Evolutionary conservation across 495 filamentous ascomycete species (phyloP), one percentile per base, ranked within the genome.

Genomic region (Niebla homalea): DNA sequence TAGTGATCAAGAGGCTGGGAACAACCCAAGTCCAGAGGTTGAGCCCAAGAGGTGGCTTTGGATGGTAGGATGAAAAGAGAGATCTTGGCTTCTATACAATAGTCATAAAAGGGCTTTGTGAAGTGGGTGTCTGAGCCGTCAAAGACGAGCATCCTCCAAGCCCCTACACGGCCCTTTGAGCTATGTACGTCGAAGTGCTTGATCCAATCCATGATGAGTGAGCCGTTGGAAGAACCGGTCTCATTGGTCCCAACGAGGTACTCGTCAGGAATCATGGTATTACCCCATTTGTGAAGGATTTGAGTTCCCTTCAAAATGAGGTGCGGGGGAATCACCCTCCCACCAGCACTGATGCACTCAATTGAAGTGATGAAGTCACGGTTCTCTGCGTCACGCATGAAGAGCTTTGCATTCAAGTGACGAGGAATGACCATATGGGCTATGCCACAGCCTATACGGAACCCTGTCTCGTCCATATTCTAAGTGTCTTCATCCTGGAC

Each of bases 131-230:
- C n/a, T n/a, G n/a, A n/a, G n/a, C n/a, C n/a, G n/a, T n/a, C n/a
- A n/a, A n/a, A n/a, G n/a, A n/a, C n/a, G n/a, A n/a, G n/a, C n/a
- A n/a, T n/a, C n/a, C n/a, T n/a, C n/a, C n/a, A n/a, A n/a, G n/a
- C n/a, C n/a, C n/a, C n/a, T n/a, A n/a, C n/a, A n/a, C n/a, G n/a
- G n/a, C n/a, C n/a, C n/a, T n/a, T n/a, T n/a, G n/a, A n/a, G n/a
- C n/a, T n/a, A n/a, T n/a, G n/a, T n/a, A n/a, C n/a, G 3, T 55
- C 38, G 20, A 58, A 55, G 36, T 58, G 55, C 11, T 51, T 19
- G 2, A 58, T 18, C 52, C 46, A 58, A 3, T 47, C 21, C 16
- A 55, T 3, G 2, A 15, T 5, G 4, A 47, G 16, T 5, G 36
- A 1, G 26, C 55, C 37, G 20, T 55, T 58, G 1, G 52, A 48